These are phyloP conservation scores for Symbiodinium pilosum DNA, from an alignment of 73 alveolate genomes.

Conservation along the genomic window DNA sequence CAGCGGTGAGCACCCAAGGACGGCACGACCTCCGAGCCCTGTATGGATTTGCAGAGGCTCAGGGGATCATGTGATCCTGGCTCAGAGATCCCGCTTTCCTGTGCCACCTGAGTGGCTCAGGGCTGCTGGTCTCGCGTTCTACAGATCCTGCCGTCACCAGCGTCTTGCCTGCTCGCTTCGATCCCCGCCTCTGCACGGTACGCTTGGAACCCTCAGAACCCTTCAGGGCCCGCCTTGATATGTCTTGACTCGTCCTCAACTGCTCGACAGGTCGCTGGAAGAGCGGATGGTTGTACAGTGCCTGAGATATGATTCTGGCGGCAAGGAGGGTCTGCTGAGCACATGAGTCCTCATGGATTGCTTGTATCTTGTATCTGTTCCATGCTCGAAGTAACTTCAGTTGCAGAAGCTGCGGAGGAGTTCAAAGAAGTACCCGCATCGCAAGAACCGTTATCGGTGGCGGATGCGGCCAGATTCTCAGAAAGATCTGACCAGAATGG, in stretches of 20 bases:
- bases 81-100: too few species aligned
- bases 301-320: slow-evolving; percentile 81
- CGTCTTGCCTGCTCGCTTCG: slow-evolving; percentile 34
- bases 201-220: too few species aligned
- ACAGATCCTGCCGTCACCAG: slow-evolving; percentile 48
- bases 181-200: too few species aligned
- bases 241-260: too few species aligned
- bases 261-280: slow-evolving; percentile 45
- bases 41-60: slow-evolving; percentile 60
- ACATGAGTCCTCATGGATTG: too few species aligned
- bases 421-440: slow-evolving; percentile 89
- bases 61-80: neutral
- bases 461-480: slow-evolving; percentile 55
- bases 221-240: too few species aligned
- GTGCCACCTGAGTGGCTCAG: too few species aligned
- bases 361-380: too few species aligned
- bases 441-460: slow-evolving; percentile 80
- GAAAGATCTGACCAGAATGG: neutral
- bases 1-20: too few species aligned
- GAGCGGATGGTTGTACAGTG: slow-evolving; percentile 71
- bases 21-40: slow-evolving; percentile 84
- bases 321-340: slow-evolving; percentile 31
- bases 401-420: too few species aligned
- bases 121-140: slow-evolving; percentile 61
- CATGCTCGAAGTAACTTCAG: too few species aligned